A percentile compares a stretch with the other conserved stretches of the same genome.
Conservation (phyloP, 176 grass and related monocot species). For the Alopecurus myosuroides region DNA sequence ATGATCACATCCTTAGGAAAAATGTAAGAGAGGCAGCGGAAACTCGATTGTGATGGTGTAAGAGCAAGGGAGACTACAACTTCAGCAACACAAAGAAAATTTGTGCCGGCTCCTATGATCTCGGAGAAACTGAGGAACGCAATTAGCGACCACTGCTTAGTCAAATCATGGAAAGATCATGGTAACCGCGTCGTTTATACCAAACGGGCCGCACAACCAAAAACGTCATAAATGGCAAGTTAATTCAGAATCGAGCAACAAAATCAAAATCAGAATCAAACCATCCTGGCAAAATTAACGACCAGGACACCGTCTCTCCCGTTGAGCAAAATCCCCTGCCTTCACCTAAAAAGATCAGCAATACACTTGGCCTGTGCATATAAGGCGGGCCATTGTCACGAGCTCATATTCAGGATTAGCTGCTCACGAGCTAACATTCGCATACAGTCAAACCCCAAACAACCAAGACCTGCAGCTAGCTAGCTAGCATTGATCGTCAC, state of each 20-base stretch:
- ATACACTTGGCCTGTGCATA: neutral
- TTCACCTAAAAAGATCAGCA: neutral
- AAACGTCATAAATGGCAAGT: neutral
- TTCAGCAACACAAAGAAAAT: too few species aligned
- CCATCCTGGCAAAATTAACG: neutral
- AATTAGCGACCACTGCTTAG: neutral
- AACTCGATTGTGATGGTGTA: too few species aligned
- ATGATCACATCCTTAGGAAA: too few species aligned
- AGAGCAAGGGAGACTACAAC: too few species aligned
- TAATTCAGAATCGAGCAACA: neutral
- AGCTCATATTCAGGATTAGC: neutral
- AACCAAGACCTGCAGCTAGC: neutral
- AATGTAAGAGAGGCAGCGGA: too few species aligned
- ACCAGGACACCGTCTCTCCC: neutral
- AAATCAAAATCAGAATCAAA: neutral
- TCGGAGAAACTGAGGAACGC: neutral
- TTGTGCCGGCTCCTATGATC: too few species aligned
- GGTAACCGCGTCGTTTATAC: neutral
- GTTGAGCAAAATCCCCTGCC: neutral
- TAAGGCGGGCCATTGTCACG: neutral
- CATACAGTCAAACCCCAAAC: neutral
- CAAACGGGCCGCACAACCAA: neutral
- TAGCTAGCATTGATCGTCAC: neutral
- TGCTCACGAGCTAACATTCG: conserved; percentile 6
- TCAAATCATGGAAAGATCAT: conserved; percentile 17